Evolutionary conservation across 306 rosid genomes (phyloP).

Genomic region (Prunus persica): Prunus_persica_NCBIv2 NC_034012.1:334501-335000

Average conservation of each 20-base stretch:
- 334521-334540: constrained; percentile 56
- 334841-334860: constrained; percentile 71
- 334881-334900: constrained; percentile 68
- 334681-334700: not conserved
- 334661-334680: constrained; percentile 75
- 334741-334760: constrained; percentile 55
- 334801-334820: constrained; percentile 58
- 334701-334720: constrained; percentile 14
- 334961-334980: constrained; percentile 62
- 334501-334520: constrained; percentile 67
- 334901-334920: constrained; percentile 82
- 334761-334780: constrained; percentile 58
- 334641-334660: constrained; percentile 75
- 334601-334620: constrained; percentile 58
- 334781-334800: constrained; percentile 59
- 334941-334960: constrained; percentile 73
- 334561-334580: constrained; percentile 78
- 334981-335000: constrained; percentile 71
- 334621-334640: constrained; percentile 61
- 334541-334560: constrained; percentile 70
- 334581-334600: constrained; percentile 60
- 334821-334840: constrained; percentile 89
- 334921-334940: constrained; percentile 73
- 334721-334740: constrained; percentile 22
- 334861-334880: constrained; percentile 77